Base-by-base conservation (phyloP, 345 rosid genomes). In the Eucalyptus albens region DNA sequence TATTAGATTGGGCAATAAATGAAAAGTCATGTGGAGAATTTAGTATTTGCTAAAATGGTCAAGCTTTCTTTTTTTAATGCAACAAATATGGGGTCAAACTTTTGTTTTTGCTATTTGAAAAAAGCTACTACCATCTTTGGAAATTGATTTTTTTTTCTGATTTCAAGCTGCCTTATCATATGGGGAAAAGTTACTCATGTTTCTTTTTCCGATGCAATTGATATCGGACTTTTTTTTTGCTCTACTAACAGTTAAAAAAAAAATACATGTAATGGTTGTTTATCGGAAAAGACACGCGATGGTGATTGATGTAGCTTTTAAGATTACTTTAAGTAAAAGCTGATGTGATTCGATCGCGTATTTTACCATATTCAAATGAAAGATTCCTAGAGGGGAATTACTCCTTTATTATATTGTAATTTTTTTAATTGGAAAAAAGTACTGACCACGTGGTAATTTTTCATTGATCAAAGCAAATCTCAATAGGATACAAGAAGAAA, bases 281-380 rank as follows among this genome's bases (percentile, higher is more conserved):
- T 7, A 55, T 55, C 1, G 0, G 7, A 55, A 22, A 9, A 2
- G 60, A 22, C 11, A 55, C 5, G 12, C 14, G 5, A 24, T 0
- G 6, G 3, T 56, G 62, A 56, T 26, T 26, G 29, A 56, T 22
- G 29, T 56, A 26, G 13, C 29, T 0, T 56, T 56, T 56, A 10
- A 56, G 62, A 11, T 10, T 56, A 56, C 13, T 56, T 56, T 56
- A 56, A 56, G 62, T 24, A 11, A 24, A 56, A 56, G 29, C 6
- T 24, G 6, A 22, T 56, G 62, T 56, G 62, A 56, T 56, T 56
- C 5, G 62, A 56, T 56, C 0, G 4, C 6, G 2, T 24, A 56
- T 11, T 22, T 56, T 56, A 56, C 13, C 5, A 13, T 12, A 62
- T 62, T 29, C 69, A 62, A 62, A 62, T 12, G n/a, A 60, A 26